Conservation (phyloP, 2,329 filamentous ascomycete species). For the Amesomyces nigricolor region DNA sequence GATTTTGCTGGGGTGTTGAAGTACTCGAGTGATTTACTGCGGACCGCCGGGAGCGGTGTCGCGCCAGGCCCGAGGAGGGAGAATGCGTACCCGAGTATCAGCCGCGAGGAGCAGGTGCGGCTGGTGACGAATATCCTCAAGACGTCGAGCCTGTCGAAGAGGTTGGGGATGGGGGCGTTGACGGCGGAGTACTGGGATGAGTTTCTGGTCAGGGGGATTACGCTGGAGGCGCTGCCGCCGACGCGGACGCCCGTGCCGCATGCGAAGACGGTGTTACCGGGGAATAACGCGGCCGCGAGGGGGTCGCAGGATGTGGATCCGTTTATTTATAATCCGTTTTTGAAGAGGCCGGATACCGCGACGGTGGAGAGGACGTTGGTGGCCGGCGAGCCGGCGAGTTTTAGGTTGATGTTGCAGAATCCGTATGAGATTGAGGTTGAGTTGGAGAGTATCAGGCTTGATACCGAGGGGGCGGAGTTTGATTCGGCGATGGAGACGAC, state of each 20-base stretch:
- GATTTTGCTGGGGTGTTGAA: conserved; percentile 86
- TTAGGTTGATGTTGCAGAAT: conserved; percentile 83
- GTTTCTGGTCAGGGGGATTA: conserved; percentile 76
- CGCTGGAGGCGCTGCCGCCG: conserved; percentile 58
- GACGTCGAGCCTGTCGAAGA: conserved; percentile 70
- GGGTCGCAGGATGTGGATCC: conserved; percentile 65
- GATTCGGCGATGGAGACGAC: conserved; percentile 59
- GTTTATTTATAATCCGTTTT: conserved; percentile 92
- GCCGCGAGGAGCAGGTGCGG: conserved; percentile 76
- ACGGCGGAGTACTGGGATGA: conserved; percentile 95
- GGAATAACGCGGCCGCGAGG: conserved; percentile 40
- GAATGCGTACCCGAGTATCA: conserved; percentile 64
- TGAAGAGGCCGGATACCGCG: conserved; percentile 59
- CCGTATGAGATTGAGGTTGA: conserved; percentile 90
- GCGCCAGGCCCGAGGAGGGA: conserved; percentile 65
- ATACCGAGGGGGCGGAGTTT: conserved; percentile 68
- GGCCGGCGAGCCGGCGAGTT: conserved; percentile 69
- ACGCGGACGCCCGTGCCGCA: conserved; percentile 62
- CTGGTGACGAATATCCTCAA: conserved; percentile 82
- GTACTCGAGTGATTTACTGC: conserved; percentile 78
- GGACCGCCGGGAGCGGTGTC: conserved; percentile 73
- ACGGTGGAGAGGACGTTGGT: conserved; percentile 66
- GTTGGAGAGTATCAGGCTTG: conserved; percentile 72
- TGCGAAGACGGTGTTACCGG: conserved; percentile 49
- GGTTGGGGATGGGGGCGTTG: conserved; percentile 64